These are phyloP conservation scores for Amaranthus cruentus DNA, from an alignment of 148 eudicot genomes.

Conservation along the genomic window DNA sequence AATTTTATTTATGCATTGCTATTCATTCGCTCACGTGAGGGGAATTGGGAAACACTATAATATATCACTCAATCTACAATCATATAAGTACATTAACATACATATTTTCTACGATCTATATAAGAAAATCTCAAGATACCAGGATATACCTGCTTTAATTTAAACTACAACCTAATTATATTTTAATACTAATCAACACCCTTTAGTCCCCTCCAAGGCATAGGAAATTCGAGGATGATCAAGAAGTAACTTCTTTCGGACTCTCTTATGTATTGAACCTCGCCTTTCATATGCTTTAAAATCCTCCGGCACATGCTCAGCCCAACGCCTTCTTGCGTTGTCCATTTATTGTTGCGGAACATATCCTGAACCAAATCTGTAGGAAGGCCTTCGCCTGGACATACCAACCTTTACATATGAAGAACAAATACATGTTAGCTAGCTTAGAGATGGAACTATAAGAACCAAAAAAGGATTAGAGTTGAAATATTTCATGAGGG, in stretches of 20 bases:
- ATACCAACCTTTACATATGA: conserved; percentile 53
- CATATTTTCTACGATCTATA: conserved; percentile 6
- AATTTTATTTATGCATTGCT: background rate
- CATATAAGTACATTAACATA: conserved; percentile 5
- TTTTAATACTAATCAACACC: conserved; percentile 25
- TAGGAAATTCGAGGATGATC: conserved; percentile 59
- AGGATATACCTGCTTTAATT: background rate
- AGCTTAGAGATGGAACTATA: too few species aligned
- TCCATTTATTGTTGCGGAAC: conserved; percentile 81
- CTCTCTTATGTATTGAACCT: conserved; percentile 87
- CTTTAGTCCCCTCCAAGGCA: conserved; percentile 36
- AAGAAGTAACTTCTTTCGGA: conserved; percentile 84
- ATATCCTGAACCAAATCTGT: conserved; percentile 82
- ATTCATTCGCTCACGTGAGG: conserved; percentile 7
- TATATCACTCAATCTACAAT: background rate
- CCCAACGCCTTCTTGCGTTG: conserved; percentile 80
- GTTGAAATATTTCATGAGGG: too few species aligned
- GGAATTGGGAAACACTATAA: background rate
- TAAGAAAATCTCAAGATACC: background rate
- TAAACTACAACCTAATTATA: conserved; percentile 7
- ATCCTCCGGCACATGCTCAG: conserved; percentile 84
- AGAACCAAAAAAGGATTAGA: too few species aligned
- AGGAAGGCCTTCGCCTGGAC: conserved; percentile 90
- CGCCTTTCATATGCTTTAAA: conserved; percentile 78
- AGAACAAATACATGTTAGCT: conserved; percentile 1